Conservation (phyloP, 192 early-diverging fungal genomes). For the Allomyces macrogynus region DNA sequence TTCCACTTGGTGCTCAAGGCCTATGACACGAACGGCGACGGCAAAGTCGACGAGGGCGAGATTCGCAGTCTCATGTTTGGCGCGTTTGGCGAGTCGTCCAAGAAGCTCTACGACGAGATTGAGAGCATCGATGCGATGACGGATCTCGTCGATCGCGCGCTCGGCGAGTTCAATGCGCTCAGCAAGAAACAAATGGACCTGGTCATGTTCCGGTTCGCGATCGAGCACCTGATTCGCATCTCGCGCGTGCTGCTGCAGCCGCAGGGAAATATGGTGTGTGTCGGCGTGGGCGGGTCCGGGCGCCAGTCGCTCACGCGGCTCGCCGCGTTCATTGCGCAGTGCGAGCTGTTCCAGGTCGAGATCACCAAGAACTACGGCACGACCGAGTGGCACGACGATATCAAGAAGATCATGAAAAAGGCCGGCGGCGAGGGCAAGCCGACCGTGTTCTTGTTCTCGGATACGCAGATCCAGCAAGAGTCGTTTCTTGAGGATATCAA, state of each 20-base stretch:
- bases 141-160: slow-evolving; percentile 74
- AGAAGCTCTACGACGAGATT: slow-evolving; percentile 74
- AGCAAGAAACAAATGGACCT: slow-evolving; percentile 94
- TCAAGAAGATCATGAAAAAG: slow-evolving; percentile 66
- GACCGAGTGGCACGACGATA: slow-evolving; percentile 94
- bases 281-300: slow-evolving; percentile 90
- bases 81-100: slow-evolving; percentile 89
- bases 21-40: slow-evolving; percentile 29
- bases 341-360: slow-evolving; percentile 86
- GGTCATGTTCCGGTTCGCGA: slow-evolving; percentile 89
- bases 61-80: background rate
- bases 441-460: slow-evolving; percentile 92
- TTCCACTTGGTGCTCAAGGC: slow-evolving; percentile 55
- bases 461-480: slow-evolving; percentile 86
- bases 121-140: slow-evolving; percentile 69
- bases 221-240: slow-evolving; percentile 93
- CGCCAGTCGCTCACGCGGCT: slow-evolving; percentile 96
- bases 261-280: slow-evolving; percentile 93
- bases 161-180: slow-evolving; percentile 93
- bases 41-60: slow-evolving; percentile 59
- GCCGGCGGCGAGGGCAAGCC: slow-evolving; percentile 94
- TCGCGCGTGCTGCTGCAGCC: slow-evolving; percentile 93
- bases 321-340: slow-evolving; percentile 98
- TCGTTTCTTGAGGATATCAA: slow-evolving; percentile 99
- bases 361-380: slow-evolving; percentile 88